Base-by-base conservation (phyloP, 2,329 filamentous ascomycete genomes). In the Alternaria triticimaculans region DNA sequence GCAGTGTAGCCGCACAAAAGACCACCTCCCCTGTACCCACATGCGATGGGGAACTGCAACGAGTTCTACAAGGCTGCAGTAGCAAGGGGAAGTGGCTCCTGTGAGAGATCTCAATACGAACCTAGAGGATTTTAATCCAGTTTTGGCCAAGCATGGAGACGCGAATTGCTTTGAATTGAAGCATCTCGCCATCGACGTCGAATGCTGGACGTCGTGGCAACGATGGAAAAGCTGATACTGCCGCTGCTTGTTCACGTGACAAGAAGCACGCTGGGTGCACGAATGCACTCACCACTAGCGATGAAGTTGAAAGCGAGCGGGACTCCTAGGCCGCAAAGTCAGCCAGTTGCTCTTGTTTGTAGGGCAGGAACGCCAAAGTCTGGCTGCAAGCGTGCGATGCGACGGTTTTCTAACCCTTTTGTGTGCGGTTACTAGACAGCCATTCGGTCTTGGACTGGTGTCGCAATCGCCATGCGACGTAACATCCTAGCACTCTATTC, bases 231-330 rank as follows among this genome's bases (percentile, higher is more conserved):
- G 48, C 82, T 86, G 87, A 88, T 88, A 87, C 89, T 89, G 88
- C 89, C 88, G 85, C 84, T 82, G 80, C 82, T 84, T 82, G 33
- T 84, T 84, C 72, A 74, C 66, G 67, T 80, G 72, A 73, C 59
- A 55, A 63, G 73, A 79, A 72, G 71, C 74, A 66, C 49, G 33
- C 28, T 63, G 60, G 75, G 76, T 77, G 78, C 79, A 70, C 64
- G 64, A 61, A 66, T 80, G 75, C 81, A 95, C 92, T 95, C 89
- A 96, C 92, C 92, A 84, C 92, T 93, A 80, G 92, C 92, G 84
- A 96, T 92, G 84, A 96, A 96, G 84, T 96, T 96, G 78, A 96
- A 86, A 80, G 92, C 92, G 81, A 96, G 84, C 72, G 92, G 92
- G 69, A 93, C 83, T 70, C 91, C 92, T 96, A 74, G 21, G 20